Evolutionary conservation across 495 filamentous ascomycete genomes (phyloP).

Genomic region (Penicillium soppii): DNA sequence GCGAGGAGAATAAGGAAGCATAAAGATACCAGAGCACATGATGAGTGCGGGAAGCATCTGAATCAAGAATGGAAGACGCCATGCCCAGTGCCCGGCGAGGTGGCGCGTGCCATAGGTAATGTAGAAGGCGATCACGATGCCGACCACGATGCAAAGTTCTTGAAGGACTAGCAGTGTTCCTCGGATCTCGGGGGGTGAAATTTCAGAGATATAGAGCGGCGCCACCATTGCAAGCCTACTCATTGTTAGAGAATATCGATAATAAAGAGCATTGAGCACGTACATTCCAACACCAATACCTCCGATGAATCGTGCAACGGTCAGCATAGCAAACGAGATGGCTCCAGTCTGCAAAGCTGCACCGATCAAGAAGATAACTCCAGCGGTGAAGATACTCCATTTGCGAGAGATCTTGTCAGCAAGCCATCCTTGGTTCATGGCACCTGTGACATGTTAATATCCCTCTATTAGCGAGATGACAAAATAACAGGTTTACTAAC

Average conservation of each 20-base stretch:
- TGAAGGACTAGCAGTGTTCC: slow-evolving; percentile 67
- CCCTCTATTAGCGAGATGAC: too few relatives aligned
- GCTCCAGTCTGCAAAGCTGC: slow-evolving; percentile 31
- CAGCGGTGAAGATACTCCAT: slow-evolving; percentile 21
- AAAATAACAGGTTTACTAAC: too few relatives aligned
- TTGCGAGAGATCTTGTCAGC: slow-evolving; percentile 29
- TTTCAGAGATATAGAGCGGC: slow-evolving; percentile 68
- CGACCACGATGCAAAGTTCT: slow-evolving; percentile 68
- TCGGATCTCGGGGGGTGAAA: slow-evolving; percentile 60
- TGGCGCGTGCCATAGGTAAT: slow-evolving; percentile 64
- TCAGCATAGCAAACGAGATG: slow-evolving; percentile 19
- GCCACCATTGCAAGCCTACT: slow-evolving; percentile 31
- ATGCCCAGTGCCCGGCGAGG: slow-evolving; percentile 51
- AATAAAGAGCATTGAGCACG: too few relatives aligned
- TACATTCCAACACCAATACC: slow-evolving; percentile 32
- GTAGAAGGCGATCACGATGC: slow-evolving; percentile 69
- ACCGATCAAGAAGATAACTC: slow-evolving; percentile 25
- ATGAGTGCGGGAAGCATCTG: slow-evolving; percentile 63
- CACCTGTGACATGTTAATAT: too few relatives aligned
- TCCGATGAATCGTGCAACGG: slow-evolving; percentile 27
- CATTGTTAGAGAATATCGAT: too few relatives aligned
- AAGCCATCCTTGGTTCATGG: too few relatives aligned
- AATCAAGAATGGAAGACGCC: slow-evolving; percentile 65
- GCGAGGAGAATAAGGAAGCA: slow-evolving; percentile 67
- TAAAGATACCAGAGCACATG: slow-evolving; percentile 55